Base-by-base conservation (phyloP, 768 basidiomycete species). In the Saitozyma sp. region DNA sequence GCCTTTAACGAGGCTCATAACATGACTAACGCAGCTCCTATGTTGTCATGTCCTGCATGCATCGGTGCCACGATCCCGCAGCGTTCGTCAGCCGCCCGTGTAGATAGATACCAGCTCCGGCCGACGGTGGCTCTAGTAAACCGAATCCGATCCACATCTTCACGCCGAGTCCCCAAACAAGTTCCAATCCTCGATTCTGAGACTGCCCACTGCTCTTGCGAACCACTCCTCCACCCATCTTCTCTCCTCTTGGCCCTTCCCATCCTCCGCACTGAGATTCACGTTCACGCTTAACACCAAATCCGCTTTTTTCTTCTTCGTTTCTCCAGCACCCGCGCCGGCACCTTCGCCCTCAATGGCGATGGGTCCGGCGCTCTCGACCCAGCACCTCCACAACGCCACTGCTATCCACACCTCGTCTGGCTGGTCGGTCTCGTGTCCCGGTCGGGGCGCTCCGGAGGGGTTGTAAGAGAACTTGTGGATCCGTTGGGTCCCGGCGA, bases 221-320 rank as follows among this genome's bases (percentile, higher is more conserved):
- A 85, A 84, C 60, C 76, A 74, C 61, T 79, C 75, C 43, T 83
- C 83, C 13, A 69, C 73, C 63, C 75, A 72, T 45, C 80, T 71
- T 37, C 77, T 78, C 55, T 81, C 80, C 62, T 78, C 61, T 71
- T 79, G 78, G 10, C 85, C 79, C 51, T 75, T 75, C 46, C 83
- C 80, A 45, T 68, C 60, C 40, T 66, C 56, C 39, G 68, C 66
- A 46, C 42, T 50, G 2, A 73, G 38, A 39, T 94, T 94, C 19
- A 89, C 84, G 79, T 94, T 97, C 74, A 88, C 88, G 16, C 89
- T 89, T 63, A 90, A 83, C 38, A 96, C 89, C 19, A 99, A 76
- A 75, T 99, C 96, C 7, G 88, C 84, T 41, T 83, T 82, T 77
- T 89, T 90, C 55, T 62, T 66, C 53, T 61, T 62, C 9, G n/a